phyloP scores from a whole-genome alignment of 2,329 filamentous ascomycete genomes.

The Neoascochyta sp. region DNA sequence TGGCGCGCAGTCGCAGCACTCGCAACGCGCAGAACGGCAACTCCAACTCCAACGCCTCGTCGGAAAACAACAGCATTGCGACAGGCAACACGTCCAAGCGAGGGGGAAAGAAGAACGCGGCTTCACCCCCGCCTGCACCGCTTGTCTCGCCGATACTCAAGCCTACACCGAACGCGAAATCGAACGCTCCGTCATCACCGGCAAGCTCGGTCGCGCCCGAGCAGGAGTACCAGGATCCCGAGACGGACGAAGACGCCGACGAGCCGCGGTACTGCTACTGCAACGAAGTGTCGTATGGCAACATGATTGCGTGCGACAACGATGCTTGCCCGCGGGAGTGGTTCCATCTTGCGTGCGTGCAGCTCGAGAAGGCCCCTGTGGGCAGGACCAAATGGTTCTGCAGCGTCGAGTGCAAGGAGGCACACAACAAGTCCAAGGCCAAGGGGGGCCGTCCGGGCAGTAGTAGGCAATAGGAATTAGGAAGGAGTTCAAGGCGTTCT shows the following conservation, averaged over 20 bases:
- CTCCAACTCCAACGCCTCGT: constrained; percentile 37
- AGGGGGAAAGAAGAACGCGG: constrained; percentile 34
- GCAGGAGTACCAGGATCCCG: constrained; percentile 33
- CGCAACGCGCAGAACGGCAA: constrained; percentile 39
- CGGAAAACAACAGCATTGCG: constrained; percentile 38
- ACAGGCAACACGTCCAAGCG: constrained; percentile 35
- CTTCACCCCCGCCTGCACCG: constrained; percentile 15
- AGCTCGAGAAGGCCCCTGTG: constrained; percentile 57
- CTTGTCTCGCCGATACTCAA: constrained; percentile 31
- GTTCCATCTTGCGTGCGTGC: constrained; percentile 65
- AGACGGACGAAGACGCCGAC: constrained; percentile 39
- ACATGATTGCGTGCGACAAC: constrained; percentile 67
- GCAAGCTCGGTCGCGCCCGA: constrained; percentile 33
- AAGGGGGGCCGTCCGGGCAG: constrained; percentile 38
- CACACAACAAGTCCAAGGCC: constrained; percentile 24
- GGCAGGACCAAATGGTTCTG: constrained; percentile 41
- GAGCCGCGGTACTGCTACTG: constrained; percentile 65
- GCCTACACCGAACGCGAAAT: constrained; percentile 19
- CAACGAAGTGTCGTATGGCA: constrained; percentile 61
- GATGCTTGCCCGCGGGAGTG: constrained; percentile 61
- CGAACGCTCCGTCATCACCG: constrained; percentile 31
- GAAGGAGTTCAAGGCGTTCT: constrained; percentile 39
- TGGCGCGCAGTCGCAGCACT: constrained; percentile 44
- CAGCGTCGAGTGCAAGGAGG: constrained; percentile 39
- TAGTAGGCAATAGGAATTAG: constrained; percentile 41